Base-by-base conservation (phyloP, 176 grass and related monocot species). In the Chloris gayana region DNA sequence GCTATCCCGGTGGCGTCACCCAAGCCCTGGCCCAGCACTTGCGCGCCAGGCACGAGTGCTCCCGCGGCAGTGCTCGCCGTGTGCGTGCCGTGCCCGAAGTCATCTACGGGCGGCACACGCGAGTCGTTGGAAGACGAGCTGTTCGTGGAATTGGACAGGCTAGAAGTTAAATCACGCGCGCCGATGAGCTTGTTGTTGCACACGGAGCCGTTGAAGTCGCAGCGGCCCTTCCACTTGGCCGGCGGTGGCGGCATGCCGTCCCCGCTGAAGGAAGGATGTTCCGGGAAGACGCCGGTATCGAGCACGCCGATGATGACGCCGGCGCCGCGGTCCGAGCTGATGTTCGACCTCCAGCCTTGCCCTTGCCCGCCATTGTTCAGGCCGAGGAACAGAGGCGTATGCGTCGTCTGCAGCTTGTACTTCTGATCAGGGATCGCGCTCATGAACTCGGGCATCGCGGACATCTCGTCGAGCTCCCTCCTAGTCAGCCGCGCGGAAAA, bases 121-220 rank as follows among this genome's bases (percentile, higher is more conserved):
- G n/a, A n/a, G n/a, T n/a, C n/a, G n/a, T n/a, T n/a, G 25, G 25
- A 29, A 61, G 58, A 27, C 0, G 25, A 61, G 25, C 25, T 11
- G 12, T 0, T 75, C 59, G 49, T 80, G 18, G n/a, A 31, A 12
- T 50, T 70, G 7, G 61, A 22, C 8, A 42, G 1, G 59, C 37
- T 9, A 65, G 53, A 26, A 25, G 29, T 25, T 33, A 87, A 81
- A 17, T 1, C 31, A 0, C 87, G 79, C 1, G 85, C 85, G 13
- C 88, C 91, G 69, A 93, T 91, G 59, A 93, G 84, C 87, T 93
- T 93, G 66, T 88, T 93, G 88, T 93, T 93, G 74, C 85, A 93
- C 12, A 25, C 68, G 6, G 76, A 58, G 37, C 47, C 38, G 17
- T 85, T 88, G 81, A 91, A 85, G 29, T 85, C 89, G n/a, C 89